Evolutionary conservation across 805 yeast species (phyloP).

Genomic region (Metschnikowia lochheadii): DNA sequence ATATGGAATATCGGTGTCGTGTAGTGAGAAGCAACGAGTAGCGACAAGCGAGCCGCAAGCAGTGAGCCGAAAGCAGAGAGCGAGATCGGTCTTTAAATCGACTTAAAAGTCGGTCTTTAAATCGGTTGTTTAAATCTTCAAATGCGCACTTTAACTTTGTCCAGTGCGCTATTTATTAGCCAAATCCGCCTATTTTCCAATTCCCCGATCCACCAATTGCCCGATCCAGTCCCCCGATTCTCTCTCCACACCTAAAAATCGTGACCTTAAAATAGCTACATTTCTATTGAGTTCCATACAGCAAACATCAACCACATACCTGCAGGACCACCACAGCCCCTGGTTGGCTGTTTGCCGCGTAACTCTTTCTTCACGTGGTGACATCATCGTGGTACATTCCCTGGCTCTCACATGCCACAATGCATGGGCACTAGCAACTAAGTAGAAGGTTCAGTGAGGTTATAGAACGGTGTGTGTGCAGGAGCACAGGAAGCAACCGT

Average conservation of each 20-base stretch:
- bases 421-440: background rate
- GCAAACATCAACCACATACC: background rate
- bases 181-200: no score
- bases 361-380: background rate
- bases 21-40: background rate
- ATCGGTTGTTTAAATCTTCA: no score
- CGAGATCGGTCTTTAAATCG: no score
- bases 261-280: no score
- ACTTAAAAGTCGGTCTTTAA: no score
- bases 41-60: background rate
- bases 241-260: no score
- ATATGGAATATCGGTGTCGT: background rate
- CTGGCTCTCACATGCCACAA: background rate
- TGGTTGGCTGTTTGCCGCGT: background rate
- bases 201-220: no score
- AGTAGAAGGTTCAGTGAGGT: constrained; percentile 2
- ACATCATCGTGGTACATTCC: background rate
- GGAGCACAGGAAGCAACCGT: constrained; percentile 5
- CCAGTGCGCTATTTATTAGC: no score
- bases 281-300: no score
- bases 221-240: no score
- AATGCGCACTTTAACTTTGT: no score
- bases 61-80: no score
- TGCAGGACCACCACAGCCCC: background rate
- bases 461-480: background rate